These are phyloP conservation scores for Phascolomyces articulosus DNA, from an alignment of 371 early-diverging fungal genomes.

Conservation along the genomic window DNA sequence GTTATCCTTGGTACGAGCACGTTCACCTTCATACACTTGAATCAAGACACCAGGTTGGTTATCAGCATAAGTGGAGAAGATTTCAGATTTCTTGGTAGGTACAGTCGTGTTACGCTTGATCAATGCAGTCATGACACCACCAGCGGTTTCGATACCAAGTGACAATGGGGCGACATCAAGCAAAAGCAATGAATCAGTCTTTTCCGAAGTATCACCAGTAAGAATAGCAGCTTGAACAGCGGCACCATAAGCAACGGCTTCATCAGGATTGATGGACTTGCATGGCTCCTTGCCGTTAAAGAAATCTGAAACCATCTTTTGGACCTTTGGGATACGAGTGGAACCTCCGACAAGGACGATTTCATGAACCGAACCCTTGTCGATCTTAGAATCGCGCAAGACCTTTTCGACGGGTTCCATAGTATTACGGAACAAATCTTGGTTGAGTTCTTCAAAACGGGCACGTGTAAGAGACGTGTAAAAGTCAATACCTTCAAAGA, in stretches of 20 bases:
- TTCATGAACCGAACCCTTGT: constrained; percentile 91
- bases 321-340: constrained; percentile 99
- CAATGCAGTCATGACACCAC: constrained; percentile 80
- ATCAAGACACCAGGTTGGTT: constrained; percentile 94
- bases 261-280: constrained; percentile 95
- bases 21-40: constrained; percentile 94
- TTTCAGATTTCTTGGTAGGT: constrained; percentile 89
- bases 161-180: constrained; percentile 92
- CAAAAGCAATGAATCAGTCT: constrained; percentile 76
- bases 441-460: constrained; percentile 92
- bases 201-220: constrained; percentile 65
- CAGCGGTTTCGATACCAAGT: constrained; percentile 94
- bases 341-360: constrained; percentile 99
- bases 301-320: constrained; percentile 94
- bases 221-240: constrained; percentile 92
- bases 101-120: constrained; percentile 91
- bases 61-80: constrained; percentile 95
- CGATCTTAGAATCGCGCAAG: constrained; percentile 92
- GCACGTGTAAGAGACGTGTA: constrained; percentile 92
- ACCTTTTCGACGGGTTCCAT: constrained; percentile 84
- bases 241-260: constrained; percentile 97
- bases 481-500: constrained; percentile 89
- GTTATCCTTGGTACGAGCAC: constrained; percentile 92
- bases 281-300: constrained; percentile 89
- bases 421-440: constrained; percentile 83